These are phyloP conservation scores for Phaeosphaeriaceae sp. DNA, from an alignment of 2,329 filamentous ascomycete species.

Conservation along the genomic window DNA sequence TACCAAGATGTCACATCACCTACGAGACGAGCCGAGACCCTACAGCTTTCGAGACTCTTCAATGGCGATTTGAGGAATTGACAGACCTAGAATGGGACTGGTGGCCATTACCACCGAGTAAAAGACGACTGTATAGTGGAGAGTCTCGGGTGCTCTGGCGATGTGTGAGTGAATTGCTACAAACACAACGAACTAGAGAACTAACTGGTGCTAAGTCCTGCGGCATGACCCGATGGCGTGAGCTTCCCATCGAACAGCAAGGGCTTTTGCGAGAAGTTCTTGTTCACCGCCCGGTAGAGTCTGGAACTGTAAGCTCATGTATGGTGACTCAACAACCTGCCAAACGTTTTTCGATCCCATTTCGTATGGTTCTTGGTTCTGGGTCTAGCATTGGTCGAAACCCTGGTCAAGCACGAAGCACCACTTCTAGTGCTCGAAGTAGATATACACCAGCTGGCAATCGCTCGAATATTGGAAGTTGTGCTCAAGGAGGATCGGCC, in stretches of 20 bases:
- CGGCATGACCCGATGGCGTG: neutral
- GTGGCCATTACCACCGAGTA: neutral
- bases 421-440: neutral
- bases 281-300: neutral
- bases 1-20: neutral
- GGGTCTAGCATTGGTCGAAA: neutral
- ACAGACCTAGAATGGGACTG: neutral
- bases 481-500: too few relatives aligned
- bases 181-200: neutral
- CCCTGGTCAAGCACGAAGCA: neutral
- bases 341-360: neutral
- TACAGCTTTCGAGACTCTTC: neutral
- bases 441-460: neutral
- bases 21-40: neutral
- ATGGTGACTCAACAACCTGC: neutral
- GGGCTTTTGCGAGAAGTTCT: neutral
- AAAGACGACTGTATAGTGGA: neutral
- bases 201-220: neutral
- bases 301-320: neutral
- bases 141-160: neutral
- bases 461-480: too few relatives aligned
- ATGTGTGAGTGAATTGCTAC: neutral
- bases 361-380: neutral
- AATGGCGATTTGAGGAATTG: neutral
- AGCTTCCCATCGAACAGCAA: neutral